Base-by-base conservation (phyloP, 345 rosid species). In the Gossypium sturtianum region DNA sequence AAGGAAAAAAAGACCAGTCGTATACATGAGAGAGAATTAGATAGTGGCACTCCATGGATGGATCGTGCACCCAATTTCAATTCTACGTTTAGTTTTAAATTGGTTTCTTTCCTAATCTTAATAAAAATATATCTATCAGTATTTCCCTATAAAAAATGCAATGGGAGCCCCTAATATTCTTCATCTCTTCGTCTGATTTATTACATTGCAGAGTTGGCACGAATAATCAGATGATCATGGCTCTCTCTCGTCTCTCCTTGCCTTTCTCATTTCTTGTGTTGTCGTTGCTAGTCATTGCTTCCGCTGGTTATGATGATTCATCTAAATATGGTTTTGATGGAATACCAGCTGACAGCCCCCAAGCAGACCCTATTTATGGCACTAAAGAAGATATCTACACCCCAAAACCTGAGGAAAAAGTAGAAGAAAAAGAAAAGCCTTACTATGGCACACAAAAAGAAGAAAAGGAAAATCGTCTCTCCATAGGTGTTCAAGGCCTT, bases 241-340 rank as follows among this genome's bases (percentile, higher is more conserved):
- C 77, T 67, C 49, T 60, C 48, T 16, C n/a, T 15, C 70, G 58
- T n/a, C 67, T 64, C 43, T 53, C 68, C 64, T 73, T 73, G 16
- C 8, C 57, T 8, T 41, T 65, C 48, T 59, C 58, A 9, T 25
- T 78, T 54, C 17, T 73, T 17, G 54, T 60, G 22, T 22, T 73
- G 17, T 43, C 60, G 10, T 43, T 71, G 48, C 13, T 59, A 51
- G 25, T 47, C 56, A 41, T 51, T 51, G 29, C 66, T 59, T 78
- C 74, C 9, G 74, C 71, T 3, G 17, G 20, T 19, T 10, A 2
- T 51, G 38, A 66, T 27, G 54, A 5, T 16, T 34, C 70, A 6
- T 69, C 58, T 2, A 45, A 66, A 8, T 68, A 49, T 25, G 72
- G 72, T 8, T 68, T 49, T 27, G 72, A 68, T 68, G 72, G 57